These are phyloP conservation scores for Wickerhamomyces bisporus DNA, from an alignment of 805 yeast genomes.

Conservation along the genomic window DNA sequence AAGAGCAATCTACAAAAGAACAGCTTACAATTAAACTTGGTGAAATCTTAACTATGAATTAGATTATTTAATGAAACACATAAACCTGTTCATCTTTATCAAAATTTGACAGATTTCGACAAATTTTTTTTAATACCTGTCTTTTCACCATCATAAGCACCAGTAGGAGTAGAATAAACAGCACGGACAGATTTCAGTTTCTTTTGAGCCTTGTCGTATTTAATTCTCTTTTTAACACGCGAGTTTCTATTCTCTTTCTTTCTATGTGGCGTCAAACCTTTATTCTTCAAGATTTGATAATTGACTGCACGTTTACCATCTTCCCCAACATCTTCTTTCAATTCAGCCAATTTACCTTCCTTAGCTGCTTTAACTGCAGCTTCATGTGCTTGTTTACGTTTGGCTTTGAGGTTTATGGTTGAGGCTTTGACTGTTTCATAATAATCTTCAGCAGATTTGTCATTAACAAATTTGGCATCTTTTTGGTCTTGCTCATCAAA, in stretches of 20 bases:
- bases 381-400: constrained; percentile 59
- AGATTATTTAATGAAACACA: not conserved
- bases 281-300: constrained; percentile 92
- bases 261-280: constrained; percentile 90
- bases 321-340: constrained; percentile 55
- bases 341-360: constrained; percentile 76
- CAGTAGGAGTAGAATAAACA: constrained; percentile 70
- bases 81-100: constrained; percentile 5
- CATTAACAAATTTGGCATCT: constrained; percentile 36
- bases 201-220: constrained; percentile 92
- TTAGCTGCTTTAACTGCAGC: constrained; percentile 73
- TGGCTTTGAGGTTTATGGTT: constrained; percentile 43
- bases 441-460: constrained; percentile 48
- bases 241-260: constrained; percentile 93
- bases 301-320: constrained; percentile 93
- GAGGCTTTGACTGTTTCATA: constrained; percentile 49
- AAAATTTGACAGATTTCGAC: constrained; percentile 78
- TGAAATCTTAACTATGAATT: constrained; percentile 1
- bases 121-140: constrained; percentile 96
- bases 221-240: constrained; percentile 97
- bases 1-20: constrained; percentile 1
- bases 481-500: constrained; percentile 42
- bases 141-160: constrained; percentile 88
- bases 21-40: not conserved
- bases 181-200: constrained; percentile 86